Conservation (phyloP, 345 rosid species). For the Populus alba region DNA sequence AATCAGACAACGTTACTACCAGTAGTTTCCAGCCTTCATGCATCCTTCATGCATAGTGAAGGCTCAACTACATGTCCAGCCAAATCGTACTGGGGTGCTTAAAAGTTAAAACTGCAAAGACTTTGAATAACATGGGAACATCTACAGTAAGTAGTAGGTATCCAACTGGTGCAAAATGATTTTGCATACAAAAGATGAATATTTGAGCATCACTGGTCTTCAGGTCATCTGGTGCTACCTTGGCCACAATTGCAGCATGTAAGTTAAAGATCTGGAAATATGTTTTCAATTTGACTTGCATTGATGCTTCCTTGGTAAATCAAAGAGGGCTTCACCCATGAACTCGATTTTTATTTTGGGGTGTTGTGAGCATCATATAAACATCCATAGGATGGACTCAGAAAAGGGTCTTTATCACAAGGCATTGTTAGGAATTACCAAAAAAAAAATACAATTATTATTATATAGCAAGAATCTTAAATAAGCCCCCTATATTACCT, state of each 20-base stretch:
- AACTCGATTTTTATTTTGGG: background rate
- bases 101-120: background rate
- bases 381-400: background rate
- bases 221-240: background rate
- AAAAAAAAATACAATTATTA: background rate
- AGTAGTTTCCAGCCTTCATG: background rate
- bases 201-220: background rate
- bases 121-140: background rate
- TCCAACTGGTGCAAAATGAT: background rate
- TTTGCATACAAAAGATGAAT: background rate
- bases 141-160: background rate
- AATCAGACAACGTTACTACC: background rate
- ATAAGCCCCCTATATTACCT: slow-evolving; percentile 42
- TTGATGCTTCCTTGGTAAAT: background rate
- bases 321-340: background rate
- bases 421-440: background rate
- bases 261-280: background rate
- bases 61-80: no score
- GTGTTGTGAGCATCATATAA: background rate
- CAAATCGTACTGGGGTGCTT: no score
- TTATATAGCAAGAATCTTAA: background rate
- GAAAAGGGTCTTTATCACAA: background rate
- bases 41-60: no score
- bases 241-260: background rate
- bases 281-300: background rate